phyloP scores from a whole-genome alignment of 805 yeast genomes.

The Kazachstania kunashirensis region DNA sequence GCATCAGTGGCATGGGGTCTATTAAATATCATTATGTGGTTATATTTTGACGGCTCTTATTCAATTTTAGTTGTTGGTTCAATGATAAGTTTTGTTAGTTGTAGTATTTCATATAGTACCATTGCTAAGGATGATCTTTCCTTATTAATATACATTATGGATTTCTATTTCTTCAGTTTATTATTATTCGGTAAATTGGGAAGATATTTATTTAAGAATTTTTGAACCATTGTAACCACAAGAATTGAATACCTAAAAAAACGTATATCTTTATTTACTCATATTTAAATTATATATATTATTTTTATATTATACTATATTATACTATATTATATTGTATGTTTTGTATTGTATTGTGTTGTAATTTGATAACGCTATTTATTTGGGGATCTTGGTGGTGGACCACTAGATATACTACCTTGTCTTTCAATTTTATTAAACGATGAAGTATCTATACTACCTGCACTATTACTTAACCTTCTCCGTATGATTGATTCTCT shows the following conservation, averaged over 20 bases:
- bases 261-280: background rate
- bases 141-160: constrained; percentile 20
- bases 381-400: constrained; percentile 29
- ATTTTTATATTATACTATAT: background rate
- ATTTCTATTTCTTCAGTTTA: constrained; percentile 57
- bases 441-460: constrained; percentile 17
- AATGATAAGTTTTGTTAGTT: constrained; percentile 22
- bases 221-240: too few relatives aligned
- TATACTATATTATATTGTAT: too few relatives aligned
- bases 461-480: constrained; percentile 29
- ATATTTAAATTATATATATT: constrained; percentile 3
- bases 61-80: constrained; percentile 39
- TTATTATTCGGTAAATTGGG: constrained; percentile 62
- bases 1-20: constrained; percentile 53
- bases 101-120: constrained; percentile 7
- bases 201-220: constrained; percentile 36
- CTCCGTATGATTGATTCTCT: constrained; percentile 29
- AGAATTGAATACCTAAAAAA: background rate
- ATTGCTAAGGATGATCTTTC: background rate
- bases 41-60: constrained; percentile 49
- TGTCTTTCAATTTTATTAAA: constrained; percentile 18
- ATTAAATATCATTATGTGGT: constrained; percentile 57
- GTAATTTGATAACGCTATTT: constrained; percentile 10
- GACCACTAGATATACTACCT: constrained; percentile 30
- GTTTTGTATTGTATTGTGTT: too few relatives aligned